phyloP scores from a whole-genome alignment of 805 yeast genomes.

The Scheffersomyces lignosus region DNA sequence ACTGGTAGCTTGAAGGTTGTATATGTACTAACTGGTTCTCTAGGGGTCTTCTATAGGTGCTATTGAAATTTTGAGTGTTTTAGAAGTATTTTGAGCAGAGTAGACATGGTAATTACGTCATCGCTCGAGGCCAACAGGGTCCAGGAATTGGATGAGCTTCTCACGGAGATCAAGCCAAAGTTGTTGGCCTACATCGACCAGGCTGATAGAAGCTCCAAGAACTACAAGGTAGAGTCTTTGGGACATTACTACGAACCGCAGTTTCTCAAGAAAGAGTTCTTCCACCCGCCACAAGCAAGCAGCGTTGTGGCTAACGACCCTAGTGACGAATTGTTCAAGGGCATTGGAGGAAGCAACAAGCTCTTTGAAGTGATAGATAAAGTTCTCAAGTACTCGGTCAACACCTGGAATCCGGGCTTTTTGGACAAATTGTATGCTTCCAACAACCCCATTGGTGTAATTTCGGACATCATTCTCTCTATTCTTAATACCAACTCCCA shows the following conservation, averaged over 20 bases:
- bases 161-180: constrained; percentile 50
- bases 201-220: constrained; percentile 38
- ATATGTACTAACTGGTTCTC: too few relatives aligned
- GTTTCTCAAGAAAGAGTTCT: constrained; percentile 36
- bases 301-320: constrained; percentile 29
- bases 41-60: too few relatives aligned
- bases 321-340: constrained; percentile 26
- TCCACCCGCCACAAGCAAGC: constrained; percentile 4
- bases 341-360: constrained; percentile 38
- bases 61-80: too few relatives aligned
- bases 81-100: too few relatives aligned
- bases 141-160: constrained; percentile 54
- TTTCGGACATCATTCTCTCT: constrained; percentile 67
- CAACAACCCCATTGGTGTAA: constrained; percentile 82
- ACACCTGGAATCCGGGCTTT: constrained; percentile 87
- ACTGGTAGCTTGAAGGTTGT: too few relatives aligned
- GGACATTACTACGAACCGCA: constrained; percentile 56
- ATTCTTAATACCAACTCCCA: constrained; percentile 81
- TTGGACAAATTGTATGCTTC: constrained; percentile 82
- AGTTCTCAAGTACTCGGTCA: constrained; percentile 66
- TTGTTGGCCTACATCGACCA: constrained; percentile 52
- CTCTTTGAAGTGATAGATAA: constrained; percentile 52
- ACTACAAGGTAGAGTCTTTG: constrained; percentile 41
- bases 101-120: constrained; percentile 13
- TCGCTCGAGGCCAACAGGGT: constrained; percentile 52